These are phyloP conservation scores for Dillenia turbinata DNA, from an alignment of 164 flowering plant genomes.

Conservation along the genomic window DNA sequence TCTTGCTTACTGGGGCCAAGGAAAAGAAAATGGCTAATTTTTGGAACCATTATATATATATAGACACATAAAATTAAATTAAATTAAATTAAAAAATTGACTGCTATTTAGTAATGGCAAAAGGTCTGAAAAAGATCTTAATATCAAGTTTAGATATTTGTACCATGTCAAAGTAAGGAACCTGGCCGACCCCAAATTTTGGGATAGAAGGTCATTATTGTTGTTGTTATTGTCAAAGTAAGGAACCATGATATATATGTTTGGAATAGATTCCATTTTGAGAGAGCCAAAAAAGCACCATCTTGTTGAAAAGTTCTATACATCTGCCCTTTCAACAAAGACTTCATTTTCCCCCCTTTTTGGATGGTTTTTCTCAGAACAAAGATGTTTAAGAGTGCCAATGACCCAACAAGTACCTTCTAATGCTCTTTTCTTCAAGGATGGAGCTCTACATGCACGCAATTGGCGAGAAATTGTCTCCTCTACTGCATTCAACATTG, in stretches of 20 bases:
- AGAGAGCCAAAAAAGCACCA: neutral
- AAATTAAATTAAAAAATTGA: neutral
- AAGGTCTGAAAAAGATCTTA: neutral
- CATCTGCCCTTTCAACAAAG: neutral
- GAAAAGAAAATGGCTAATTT: too few relatives aligned
- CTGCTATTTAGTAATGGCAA: neutral
- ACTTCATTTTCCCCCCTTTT: neutral
- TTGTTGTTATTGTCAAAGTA: constrained; percentile 1
- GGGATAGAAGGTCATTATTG: too few relatives aligned
- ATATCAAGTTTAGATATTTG: neutral
- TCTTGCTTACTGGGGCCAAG: too few relatives aligned
- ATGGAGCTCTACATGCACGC: constrained; percentile 79
- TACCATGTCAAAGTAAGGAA: constrained; percentile 1
- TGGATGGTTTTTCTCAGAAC: neutral
- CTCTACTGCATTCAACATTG: constrained; percentile 86
- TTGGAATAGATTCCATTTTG: constrained; percentile 1
- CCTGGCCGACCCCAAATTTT: too few relatives aligned
- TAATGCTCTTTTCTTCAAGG: constrained; percentile 49
- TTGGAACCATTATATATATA: too few relatives aligned
- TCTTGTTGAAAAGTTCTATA: neutral
- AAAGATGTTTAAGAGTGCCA: neutral
- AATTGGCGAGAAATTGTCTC: constrained; percentile 84
- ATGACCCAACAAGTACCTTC: constrained; percentile 44
- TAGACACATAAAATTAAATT: neutral
- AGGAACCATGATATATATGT: constrained; percentile 3